Conservation (phyloP, 495 filamentous ascomycete genomes). For the Talaromyces trachyspermus region DNA sequence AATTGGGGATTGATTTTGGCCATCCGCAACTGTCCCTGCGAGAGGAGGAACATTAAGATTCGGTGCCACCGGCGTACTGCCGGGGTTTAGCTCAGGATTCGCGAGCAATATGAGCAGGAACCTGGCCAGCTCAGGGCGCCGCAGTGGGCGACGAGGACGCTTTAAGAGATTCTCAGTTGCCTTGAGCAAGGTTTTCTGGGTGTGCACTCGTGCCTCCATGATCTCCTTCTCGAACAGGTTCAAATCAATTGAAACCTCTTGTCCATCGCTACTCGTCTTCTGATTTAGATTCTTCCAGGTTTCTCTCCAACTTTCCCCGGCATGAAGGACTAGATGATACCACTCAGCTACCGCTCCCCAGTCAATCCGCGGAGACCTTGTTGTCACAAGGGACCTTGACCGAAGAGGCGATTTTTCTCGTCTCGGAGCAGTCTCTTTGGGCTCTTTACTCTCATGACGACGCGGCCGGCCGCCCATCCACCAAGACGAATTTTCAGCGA, state of each 20-base stretch:
- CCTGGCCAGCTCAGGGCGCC: constrained; percentile 61
- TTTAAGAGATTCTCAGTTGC: constrained; percentile 80
- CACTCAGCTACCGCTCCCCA: constrained; percentile 67
- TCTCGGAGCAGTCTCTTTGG: constrained; percentile 20
- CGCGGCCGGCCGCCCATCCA: constrained; percentile 56
- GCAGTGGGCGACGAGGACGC: constrained; percentile 66
- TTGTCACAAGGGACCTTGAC: constrained; percentile 39
- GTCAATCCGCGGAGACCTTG: constrained; percentile 63
- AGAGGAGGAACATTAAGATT: constrained; percentile 6
- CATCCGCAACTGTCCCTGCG: constrained; percentile 11
- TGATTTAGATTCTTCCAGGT: constrained; percentile 37
- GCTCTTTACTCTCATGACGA: constrained; percentile 17
- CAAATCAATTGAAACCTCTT: constrained; percentile 24
- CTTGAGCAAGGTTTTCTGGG: constrained; percentile 66
- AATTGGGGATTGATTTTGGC: constrained; percentile 2
- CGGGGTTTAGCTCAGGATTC: constrained; percentile 67
- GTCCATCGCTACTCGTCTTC: constrained; percentile 22
- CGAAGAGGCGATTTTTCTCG: constrained; percentile 19
- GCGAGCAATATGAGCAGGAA: constrained; percentile 77
- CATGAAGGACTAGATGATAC: constrained; percentile 64
- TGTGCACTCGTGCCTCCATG: constrained; percentile 58
- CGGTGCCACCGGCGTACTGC: constrained; percentile 16
- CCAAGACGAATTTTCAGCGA: constrained; percentile 80
- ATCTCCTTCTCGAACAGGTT: constrained; percentile 53
- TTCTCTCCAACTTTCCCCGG: constrained; percentile 53